Conservation (phyloP, 2,329 filamentous ascomycete genomes). For the Sphaerulina populicola region DNA sequence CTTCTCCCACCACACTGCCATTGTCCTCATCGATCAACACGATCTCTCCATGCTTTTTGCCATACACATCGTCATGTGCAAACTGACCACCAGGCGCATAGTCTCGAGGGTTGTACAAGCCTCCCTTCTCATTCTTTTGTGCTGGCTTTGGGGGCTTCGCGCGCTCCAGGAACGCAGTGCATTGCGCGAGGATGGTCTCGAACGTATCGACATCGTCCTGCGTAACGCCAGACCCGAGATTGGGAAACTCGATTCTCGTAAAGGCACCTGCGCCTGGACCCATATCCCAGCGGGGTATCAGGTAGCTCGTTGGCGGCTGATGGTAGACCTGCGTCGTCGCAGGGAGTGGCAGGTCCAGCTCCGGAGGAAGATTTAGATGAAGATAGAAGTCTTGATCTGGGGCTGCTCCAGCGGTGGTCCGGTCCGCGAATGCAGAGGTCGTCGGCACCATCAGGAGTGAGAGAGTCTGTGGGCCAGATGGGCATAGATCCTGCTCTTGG, state of each 20-base stretch:
- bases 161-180: conserved; percentile 87
- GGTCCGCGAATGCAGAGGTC: conserved; percentile 57
- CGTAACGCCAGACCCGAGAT: conserved; percentile 60
- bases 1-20: conserved; percentile 86
- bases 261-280: conserved; percentile 83
- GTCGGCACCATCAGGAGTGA: conserved; percentile 95
- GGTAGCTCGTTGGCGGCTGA: conserved; percentile 82
- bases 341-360: conserved; percentile 85
- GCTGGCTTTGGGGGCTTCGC: conserved; percentile 51
- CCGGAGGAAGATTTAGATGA: conserved; percentile 85
- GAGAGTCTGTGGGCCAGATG: conserved; percentile 78
- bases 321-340: conserved; percentile 97
- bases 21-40: conserved; percentile 94
- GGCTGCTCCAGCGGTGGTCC: conserved; percentile 47
- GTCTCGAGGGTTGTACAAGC: conserved; percentile 67
- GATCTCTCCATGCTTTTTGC: conserved; percentile 57
- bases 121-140: conserved; percentile 27
- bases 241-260: conserved; percentile 83
- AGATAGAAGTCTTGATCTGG: conserved; percentile 91
- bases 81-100: conserved; percentile 64
- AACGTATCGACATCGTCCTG: conserved; percentile 95
- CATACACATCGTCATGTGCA: conserved; percentile 43
- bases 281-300: conserved; percentile 92
- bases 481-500: conserved; percentile 71
- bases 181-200: conserved; percentile 95